Base-by-base conservation (phyloP, 2,329 filamentous ascomycete species). In the Lasiodiplodia sp. region DNA sequence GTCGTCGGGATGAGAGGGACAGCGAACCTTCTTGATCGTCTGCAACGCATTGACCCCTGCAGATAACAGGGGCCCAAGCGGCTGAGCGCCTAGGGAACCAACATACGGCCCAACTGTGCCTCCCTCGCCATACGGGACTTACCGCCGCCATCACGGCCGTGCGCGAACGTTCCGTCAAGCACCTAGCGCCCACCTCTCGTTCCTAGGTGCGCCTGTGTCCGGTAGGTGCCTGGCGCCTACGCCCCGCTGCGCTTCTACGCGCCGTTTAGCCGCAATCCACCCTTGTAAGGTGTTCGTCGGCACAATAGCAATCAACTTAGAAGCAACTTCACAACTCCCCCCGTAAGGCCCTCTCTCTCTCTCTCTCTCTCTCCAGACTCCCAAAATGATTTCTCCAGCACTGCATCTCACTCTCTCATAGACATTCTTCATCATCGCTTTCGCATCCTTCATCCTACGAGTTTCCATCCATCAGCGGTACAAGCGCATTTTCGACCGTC, bases 381-480 rank as follows among this genome's bases (percentile, higher is more conserved):
- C 6, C n/a, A 21, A n/a, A 10, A 51, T 51, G 47, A 3, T 51
- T 21, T 51, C 47, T 10, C 47, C 47, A 51, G 8, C 47, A 16
- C 16, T 51, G 4, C 47, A 51, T 51, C 47, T n/a, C 3, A 21
- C 47, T 21, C 47, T 51, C 16, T 21, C 47, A 21, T 51, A 14
- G 47, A 10, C 47, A 3, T 51, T 51, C 47, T 51, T 51, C n/a
- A 51, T 21, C 47, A 51, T 51, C n/a, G 47, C 47, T 18, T 14
- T 51, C n/a, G 10, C n/a, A 21, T 51, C 47, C 10, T 51, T 51
- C 47, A 21, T 51, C 47, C 47, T 51, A 21, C 47, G 47, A 25
- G 47, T 51, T 21, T 51, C n/a, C 47, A 51, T 51, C 47, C 47
- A 51, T 21, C 47, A 51, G 47, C 47, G 47, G 16, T 51, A 51